Evolutionary conservation across 2,329 filamentous ascomycete species (phyloP).

Genomic region (Elsinoe necatrix): DNA sequence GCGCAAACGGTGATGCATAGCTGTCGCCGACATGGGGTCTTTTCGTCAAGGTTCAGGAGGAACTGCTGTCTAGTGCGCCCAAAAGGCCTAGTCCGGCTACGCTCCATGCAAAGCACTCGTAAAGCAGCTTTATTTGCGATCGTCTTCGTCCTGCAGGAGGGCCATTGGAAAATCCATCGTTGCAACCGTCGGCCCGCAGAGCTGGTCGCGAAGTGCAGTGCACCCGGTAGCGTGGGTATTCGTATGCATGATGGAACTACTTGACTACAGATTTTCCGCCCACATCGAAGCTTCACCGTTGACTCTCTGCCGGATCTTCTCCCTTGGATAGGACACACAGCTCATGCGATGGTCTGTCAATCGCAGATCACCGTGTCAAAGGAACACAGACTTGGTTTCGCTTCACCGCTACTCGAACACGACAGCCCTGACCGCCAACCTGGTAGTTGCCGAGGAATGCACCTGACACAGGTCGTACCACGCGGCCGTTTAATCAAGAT

Average conservation of each 20-base stretch:
- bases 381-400: neutral
- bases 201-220: neutral
- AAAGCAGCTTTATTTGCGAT: conserved; percentile 2
- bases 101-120: conserved; percentile 1
- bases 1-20: neutral
- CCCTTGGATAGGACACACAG: neutral
- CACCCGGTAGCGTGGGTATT: conserved; percentile 8
- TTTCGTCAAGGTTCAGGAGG: conserved; percentile 2
- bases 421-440: conserved; percentile 11
- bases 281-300: conserved; percentile 14
- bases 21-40: neutral
- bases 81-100: neutral
- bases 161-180: conserved; percentile 2
- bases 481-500: conserved; percentile 3
- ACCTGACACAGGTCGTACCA: conserved; percentile 2
- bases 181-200: conserved; percentile 8
- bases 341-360: neutral
- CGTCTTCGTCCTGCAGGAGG: conserved; percentile 4
- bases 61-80: neutral
- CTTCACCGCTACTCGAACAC: conserved; percentile 7
- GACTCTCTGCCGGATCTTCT: neutral
- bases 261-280: neutral
- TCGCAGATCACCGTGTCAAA: neutral
- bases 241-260: neutral
- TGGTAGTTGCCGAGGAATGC: conserved; percentile 9